Evolutionary conservation across 1,284 basidiomycete genomes (phyloP).

Genomic region (Coniferiporia sulphurascens): DNA sequence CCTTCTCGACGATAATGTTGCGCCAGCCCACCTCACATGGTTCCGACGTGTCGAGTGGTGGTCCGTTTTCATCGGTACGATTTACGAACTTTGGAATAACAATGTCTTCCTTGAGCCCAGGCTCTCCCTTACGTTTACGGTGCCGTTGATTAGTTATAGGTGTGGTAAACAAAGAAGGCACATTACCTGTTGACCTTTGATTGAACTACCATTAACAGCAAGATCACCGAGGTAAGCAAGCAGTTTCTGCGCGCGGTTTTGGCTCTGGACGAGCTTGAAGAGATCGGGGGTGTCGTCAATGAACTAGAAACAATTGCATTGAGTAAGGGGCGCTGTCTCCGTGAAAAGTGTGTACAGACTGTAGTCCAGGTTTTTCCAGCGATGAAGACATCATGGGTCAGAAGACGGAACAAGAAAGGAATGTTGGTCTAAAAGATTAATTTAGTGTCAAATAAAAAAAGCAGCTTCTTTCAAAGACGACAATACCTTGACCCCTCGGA

Average conservation of each 20-base stretch:
- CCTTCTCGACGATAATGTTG: conserved; percentile 97
- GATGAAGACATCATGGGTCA: conserved; percentile 98
- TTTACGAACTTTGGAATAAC: conserved; percentile 80
- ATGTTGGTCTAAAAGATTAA: conserved; percentile 78
- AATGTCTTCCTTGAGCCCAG: conserved; percentile 90
- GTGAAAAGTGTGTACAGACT: conserved; percentile 36
- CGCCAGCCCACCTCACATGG: conserved; percentile 94
- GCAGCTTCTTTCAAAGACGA: not conserved
- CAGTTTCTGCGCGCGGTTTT: conserved; percentile 98
- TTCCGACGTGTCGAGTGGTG: conserved; percentile 72
- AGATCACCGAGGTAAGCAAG: conserved; percentile 97
- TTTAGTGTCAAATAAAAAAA: conserved; percentile 7
- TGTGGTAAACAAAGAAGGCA: not conserved
- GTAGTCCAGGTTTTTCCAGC: conserved; percentile 98
- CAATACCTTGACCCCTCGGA: conserved; percentile 91
- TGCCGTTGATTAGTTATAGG: not conserved
- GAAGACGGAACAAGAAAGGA: conserved; percentile 96
- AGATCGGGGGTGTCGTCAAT: conserved; percentile 99
- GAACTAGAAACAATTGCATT: conserved; percentile 50
- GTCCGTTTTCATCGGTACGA: conserved; percentile 65
- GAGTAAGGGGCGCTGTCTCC: not conserved
- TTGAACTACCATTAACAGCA: conserved; percentile 96
- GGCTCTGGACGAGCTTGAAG: conserved; percentile 96
- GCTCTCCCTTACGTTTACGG: conserved; percentile 66
- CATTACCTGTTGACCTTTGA: conserved; percentile 77